Evolutionary conservation across 2,329 filamentous ascomycete genomes (phyloP), one percentile per base, ranked within the genome.

Genomic region (Cladosporium sp.): DNA sequence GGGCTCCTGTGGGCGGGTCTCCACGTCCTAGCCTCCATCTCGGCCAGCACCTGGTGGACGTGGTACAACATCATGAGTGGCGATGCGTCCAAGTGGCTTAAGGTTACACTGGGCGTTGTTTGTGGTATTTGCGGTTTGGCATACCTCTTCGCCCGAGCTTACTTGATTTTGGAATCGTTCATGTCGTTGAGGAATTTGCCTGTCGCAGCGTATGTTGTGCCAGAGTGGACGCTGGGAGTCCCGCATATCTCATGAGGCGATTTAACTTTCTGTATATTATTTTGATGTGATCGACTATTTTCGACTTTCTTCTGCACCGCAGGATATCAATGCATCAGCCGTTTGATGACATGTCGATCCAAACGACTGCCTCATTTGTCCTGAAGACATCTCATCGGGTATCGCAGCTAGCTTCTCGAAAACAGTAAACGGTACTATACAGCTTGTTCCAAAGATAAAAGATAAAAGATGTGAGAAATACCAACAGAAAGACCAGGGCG

Each of bases 101-200:
- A 20, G 5, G 53, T 41, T 30, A 20, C 13, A n/a, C 32, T 62
- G 11, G 47, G 38, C 40, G 48, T 22, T 15, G 17, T 52, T 15
- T 43, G 40, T 58, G 13, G 29, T 57, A 2, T 55, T 48, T 36
- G 60, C 57, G 17, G 49, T n/a, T 15, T 53, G 20, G 58, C 18
- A 56, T 65, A 54, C 41, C 38, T 64, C 29, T 45, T 61, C 4
- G 56, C 61, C 1, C 51, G 63, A 17, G 39, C 58, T 1, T 64
- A 53, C 50, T 54, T 66, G 15, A 57, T 66, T 6, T 54, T 64
- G 12, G 64, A 64, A 39, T 58, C 57, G 5, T 65, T 66, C 37
- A 51, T 64, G 3, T 59, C 58, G 51, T 37, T 66, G 4, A 44
- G 64, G 8, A 41, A 49, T 15, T 52, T 60, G 18, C 63, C 63